These are phyloP conservation scores for Dactylorhiza incarnata DNA, from an alignment of 106 monocot genomes.

Conservation along the genomic window DNA sequence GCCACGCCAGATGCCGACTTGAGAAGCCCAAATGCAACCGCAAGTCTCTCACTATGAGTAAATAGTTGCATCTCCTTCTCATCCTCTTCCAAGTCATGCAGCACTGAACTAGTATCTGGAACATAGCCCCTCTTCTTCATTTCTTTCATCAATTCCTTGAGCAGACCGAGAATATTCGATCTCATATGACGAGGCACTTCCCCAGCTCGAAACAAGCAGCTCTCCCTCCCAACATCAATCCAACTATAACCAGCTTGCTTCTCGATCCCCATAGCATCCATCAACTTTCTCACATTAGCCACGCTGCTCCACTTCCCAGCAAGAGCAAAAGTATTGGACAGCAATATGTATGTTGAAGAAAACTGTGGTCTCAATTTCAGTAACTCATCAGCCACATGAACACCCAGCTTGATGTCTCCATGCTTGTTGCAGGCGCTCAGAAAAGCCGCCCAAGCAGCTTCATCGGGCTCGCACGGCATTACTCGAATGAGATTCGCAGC, in stretches of 20 bases:
- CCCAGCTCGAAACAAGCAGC: conserved; percentile 53
- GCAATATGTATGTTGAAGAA: conserved; percentile 59
- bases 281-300: conserved; percentile 36
- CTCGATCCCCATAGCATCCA: conserved; percentile 46
- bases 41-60: conserved; percentile 72
- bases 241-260: conserved; percentile 79
- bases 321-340: conserved; percentile 65
- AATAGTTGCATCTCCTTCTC: conserved; percentile 65
- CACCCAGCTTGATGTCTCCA: conserved; percentile 31
- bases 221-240: conserved; percentile 58
- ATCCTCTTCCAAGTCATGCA: conserved; percentile 74
- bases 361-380: conserved; percentile 40
- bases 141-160: conserved; percentile 39
- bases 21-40: conserved; percentile 59
- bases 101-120: conserved; percentile 54
- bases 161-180: conserved; percentile 32
- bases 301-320: conserved; percentile 62
- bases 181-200: conserved; percentile 41
- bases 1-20: conserved; percentile 35
- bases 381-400: conserved; percentile 52
- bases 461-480: conserved; percentile 74
- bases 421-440: conserved; percentile 76
- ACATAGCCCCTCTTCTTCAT: conserved; percentile 68
- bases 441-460: conserved; percentile 62
- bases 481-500: conserved; percentile 45